A percentile compares a stretch with the other conserved stretches of the same genome.
phyloP scores from a whole-genome alignment of 2,329 filamentous ascomycete genomes.

The Phialophora macrospora region DNA sequence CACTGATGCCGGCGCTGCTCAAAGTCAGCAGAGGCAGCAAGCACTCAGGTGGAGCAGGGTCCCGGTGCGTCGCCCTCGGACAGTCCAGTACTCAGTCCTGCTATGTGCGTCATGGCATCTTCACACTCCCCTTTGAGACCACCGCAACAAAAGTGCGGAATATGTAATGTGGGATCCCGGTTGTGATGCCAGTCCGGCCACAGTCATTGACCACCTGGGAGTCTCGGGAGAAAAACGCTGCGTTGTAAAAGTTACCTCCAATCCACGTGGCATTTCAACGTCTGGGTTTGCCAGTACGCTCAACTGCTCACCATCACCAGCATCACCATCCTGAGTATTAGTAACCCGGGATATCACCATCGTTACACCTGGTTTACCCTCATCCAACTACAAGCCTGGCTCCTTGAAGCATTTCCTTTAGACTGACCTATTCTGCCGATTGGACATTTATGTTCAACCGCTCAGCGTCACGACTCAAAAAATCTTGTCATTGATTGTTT shows the following conservation, averaged over 20 bases:
- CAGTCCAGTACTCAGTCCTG: neutral
- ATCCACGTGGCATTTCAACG: neutral
- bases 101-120: neutral
- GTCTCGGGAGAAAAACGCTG: neutral
- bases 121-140: neutral
- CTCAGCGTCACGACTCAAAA: neutral
- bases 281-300: neutral
- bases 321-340: neutral
- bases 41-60: neutral
- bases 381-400: too few species aligned
- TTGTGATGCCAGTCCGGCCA: neutral
- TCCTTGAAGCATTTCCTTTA: neutral
- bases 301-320: neutral
- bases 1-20: neutral
- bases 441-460: neutral
- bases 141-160: too few species aligned
- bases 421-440: neutral
- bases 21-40: neutral
- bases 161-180: neutral
- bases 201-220: neutral
- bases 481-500: neutral
- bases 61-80: neutral
- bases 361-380: neutral
- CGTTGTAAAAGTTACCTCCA: neutral
- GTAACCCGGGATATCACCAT: neutral